phyloP scores from a whole-genome alignment of 1,139 yeast genomes.

The Wickerhamomyces sp. region DNA sequence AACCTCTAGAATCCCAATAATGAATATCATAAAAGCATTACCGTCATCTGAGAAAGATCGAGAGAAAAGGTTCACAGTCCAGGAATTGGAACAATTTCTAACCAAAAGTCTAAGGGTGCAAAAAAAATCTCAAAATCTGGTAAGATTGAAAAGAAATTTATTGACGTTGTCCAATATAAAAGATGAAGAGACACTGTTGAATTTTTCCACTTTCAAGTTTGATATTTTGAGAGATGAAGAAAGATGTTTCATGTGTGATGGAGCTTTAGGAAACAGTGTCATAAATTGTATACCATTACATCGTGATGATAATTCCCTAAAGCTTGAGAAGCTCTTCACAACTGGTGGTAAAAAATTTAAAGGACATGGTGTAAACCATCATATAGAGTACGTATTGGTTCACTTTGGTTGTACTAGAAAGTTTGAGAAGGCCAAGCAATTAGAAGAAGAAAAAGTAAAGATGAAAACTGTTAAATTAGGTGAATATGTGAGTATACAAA shows the following conservation, averaged over 20 bases:
- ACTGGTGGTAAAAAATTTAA: slow-evolving; percentile 10
- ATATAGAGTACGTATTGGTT: slow-evolving; percentile 31
- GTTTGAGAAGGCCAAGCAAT: not conserved
- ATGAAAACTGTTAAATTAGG: slow-evolving; percentile 13
- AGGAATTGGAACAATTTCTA: slow-evolving; percentile 41
- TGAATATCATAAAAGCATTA: slow-evolving; percentile 43
- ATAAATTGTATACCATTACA: slow-evolving; percentile 44
- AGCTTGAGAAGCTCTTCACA: no score
- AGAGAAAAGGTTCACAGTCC: slow-evolving; percentile 29
- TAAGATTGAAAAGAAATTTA: slow-evolving; percentile 29
- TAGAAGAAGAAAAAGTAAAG: not conserved
- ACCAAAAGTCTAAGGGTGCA: slow-evolving; percentile 40
- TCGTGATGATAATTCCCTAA: no score
- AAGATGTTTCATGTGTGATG: slow-evolving; percentile 54
- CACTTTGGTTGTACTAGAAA: slow-evolving; percentile 62
- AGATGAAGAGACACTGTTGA: slow-evolving; percentile 32
- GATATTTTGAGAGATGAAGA: slow-evolving; percentile 11
- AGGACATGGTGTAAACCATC: slow-evolving; percentile 3
- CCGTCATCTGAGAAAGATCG: slow-evolving; percentile 29
- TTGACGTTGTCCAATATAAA: slow-evolving; percentile 34
- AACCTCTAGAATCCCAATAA: slow-evolving; percentile 42
- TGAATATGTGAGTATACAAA: slow-evolving; percentile 1
- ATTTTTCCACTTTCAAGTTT: slow-evolving; percentile 2
- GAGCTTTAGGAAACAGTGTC: slow-evolving; percentile 59
- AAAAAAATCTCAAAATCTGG: slow-evolving; percentile 24